A percentile compares a stretch with the other conserved stretches of the same genome.
Conservation (phyloP, 1,139 yeast genomes). For the Hansenula sp. region DNA sequence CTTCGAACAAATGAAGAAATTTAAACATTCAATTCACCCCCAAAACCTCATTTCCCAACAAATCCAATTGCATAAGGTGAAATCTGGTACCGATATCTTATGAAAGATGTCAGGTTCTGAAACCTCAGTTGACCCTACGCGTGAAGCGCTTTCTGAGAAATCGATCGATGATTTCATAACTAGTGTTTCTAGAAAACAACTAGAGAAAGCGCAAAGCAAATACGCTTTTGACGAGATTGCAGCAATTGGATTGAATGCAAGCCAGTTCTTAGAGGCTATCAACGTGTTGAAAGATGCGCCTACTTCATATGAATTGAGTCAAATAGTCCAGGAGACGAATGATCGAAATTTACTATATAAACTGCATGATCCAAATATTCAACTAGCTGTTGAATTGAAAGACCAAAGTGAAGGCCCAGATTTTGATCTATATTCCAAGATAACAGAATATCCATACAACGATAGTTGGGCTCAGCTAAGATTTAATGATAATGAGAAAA, state of each 20-base stretch:
- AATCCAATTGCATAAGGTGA: too few species aligned
- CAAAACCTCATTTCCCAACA: too few species aligned
- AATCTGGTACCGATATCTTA: too few species aligned
- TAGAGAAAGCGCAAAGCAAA: background rate
- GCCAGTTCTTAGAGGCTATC: constrained; percentile 7
- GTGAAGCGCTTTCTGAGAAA: background rate
- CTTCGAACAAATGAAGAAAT: too few species aligned
- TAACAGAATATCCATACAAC: constrained; percentile 2
- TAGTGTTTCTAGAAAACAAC: background rate
- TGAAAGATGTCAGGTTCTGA: too few species aligned
- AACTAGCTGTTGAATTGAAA: constrained; percentile 10
- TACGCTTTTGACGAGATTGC: constrained; percentile 7
- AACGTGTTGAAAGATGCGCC: constrained; percentile 8
- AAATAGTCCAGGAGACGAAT: constrained; percentile 3
- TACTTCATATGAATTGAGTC: constrained; percentile 8
- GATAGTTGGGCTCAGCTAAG: background rate
- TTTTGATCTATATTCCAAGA: constrained; percentile 11
- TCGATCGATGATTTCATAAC: background rate
- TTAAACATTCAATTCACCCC: too few species aligned
- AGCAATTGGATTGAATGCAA: constrained; percentile 6
- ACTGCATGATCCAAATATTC: constrained; percentile 8
- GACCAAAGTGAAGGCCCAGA: constrained; percentile 7
- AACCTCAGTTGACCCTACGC: too few species aligned
- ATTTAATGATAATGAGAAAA: constrained; percentile 1
- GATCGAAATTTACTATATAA: constrained; percentile 6